A percentile compares a stretch with the other conserved stretches of the same genome.
Evolutionary conservation across 495 filamentous ascomycete species (phyloP).

Genomic region (Mycothermus thermophilus): DNA sequence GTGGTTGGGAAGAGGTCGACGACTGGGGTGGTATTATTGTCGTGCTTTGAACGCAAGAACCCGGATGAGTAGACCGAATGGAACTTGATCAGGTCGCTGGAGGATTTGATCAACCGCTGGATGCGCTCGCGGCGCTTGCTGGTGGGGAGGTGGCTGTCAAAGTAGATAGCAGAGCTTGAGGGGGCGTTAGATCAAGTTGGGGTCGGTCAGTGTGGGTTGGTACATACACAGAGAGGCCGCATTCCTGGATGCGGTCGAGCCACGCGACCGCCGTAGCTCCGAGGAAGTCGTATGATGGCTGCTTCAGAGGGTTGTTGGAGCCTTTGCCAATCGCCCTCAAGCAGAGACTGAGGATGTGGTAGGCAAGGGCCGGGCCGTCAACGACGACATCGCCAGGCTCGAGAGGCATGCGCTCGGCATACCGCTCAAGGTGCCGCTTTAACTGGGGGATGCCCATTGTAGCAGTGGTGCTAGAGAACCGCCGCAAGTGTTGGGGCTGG

Average conservation of each 20-base stretch:
- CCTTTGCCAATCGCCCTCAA: slow-evolving; percentile 24
- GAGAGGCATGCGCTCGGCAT: slow-evolving; percentile 37
- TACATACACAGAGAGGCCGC: slow-evolving; percentile 44
- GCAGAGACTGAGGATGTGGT: slow-evolving; percentile 49
- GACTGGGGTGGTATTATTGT: neutral
- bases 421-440: slow-evolving; percentile 42
- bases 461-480: too few species aligned
- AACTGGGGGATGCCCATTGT: slow-evolving; percentile 62
- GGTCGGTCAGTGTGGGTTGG: neutral
- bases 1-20: slow-evolving; percentile 11
- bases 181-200: slow-evolving; percentile 5
- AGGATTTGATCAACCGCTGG: slow-evolving; percentile 13
- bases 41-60: slow-evolving; percentile 5
- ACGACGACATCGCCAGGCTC: slow-evolving; percentile 39
- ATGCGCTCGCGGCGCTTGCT: slow-evolving; percentile 18
- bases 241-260: slow-evolving; percentile 38
- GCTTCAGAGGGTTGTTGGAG: slow-evolving; percentile 32
- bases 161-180: slow-evolving; percentile 48
- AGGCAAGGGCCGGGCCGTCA: slow-evolving; percentile 64
- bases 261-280: slow-evolving; percentile 45
- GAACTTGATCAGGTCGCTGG: slow-evolving; percentile 14
- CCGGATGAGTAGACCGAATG: slow-evolving; percentile 7
- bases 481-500: too few species aligned
- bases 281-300: slow-evolving; percentile 48
- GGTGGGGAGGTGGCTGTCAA: slow-evolving; percentile 59